Conservation (phyloP, 805 yeast genomes). For the Aciculoconidium aculeatum region DNA sequence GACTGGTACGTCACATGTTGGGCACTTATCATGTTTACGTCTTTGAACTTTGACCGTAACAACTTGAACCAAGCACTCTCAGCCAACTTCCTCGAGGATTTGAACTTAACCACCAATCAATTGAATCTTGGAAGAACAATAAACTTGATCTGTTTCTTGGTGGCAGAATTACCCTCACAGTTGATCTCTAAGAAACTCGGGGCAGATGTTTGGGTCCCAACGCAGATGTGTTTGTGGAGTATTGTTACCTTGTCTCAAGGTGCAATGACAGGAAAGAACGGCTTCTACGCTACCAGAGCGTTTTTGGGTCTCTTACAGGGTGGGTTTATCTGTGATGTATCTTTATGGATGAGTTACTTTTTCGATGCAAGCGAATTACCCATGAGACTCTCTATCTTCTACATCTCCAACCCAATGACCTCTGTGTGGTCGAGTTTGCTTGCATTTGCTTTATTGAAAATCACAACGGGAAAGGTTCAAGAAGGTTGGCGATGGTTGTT, state of each 20-base stretch:
- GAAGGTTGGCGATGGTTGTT: slow-evolving; percentile 66
- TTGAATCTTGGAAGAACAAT: slow-evolving; percentile 57
- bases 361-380: slow-evolving; percentile 27
- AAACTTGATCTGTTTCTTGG: slow-evolving; percentile 45
- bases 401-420: slow-evolving; percentile 18
- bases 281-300: slow-evolving; percentile 24
- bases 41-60: slow-evolving; percentile 19
- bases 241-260: slow-evolving; percentile 22
- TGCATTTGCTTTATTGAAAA: slow-evolving; percentile 15
- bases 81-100: slow-evolving; percentile 18
- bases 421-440: slow-evolving; percentile 15
- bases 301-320: slow-evolving; percentile 29
- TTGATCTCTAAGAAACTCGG: slow-evolving; percentile 59
- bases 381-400: slow-evolving; percentile 17
- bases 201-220: slow-evolving; percentile 34
- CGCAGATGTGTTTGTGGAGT: slow-evolving; percentile 22
- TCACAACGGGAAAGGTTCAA: slow-evolving; percentile 36
- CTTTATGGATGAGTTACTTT: slow-evolving; percentile 31
- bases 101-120: slow-evolving; percentile 49
- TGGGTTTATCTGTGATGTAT: slow-evolving; percentile 28
- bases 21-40: slow-evolving; percentile 41
- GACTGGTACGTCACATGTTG: slow-evolving; percentile 52
- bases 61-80: slow-evolving; percentile 21
- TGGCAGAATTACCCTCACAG: slow-evolving; percentile 62
- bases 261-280: slow-evolving; percentile 16